Evolutionary conservation across 331 rosid species (phyloP), one percentile per base, ranked within the genome.

Genomic region (Prunus yedoensis): DNA sequence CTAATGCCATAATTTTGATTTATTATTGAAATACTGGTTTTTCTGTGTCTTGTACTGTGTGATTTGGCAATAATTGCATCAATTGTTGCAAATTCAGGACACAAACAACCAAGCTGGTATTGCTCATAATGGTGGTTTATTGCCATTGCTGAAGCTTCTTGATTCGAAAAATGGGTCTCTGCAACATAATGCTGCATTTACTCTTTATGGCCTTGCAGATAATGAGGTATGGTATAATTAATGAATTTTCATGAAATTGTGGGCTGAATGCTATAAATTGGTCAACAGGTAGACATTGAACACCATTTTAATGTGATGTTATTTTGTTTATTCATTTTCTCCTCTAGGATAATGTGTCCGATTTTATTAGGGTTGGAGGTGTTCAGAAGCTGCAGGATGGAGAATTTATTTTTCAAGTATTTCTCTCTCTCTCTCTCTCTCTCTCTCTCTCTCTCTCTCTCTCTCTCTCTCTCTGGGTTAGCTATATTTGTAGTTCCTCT

Each of bases 171-270:
- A 92, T 83, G 99, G 99, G 73, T 92, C 99, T 51, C 78, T 95
- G 86, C 99, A 95, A 80, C 99, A 95, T 81, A 95, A 95, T 89
- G 97, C 98, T n/a, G 99, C 99, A 68, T 95, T 95, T 84, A 93
- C 99, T 66, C 96, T 95, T 75, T 95, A 95, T 79, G 99, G 99
- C 65, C 97, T 95, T 79, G 97, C 99, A 57, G 99, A 95, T 78
- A 95, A 95, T 71, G 99, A 95, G 96, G 99, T 94, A 74, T 74
- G 82, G 3, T 77, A 52, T 70, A 58, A 70, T 56, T 75, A 20
- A 45, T 52, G 52, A 71, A 53, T 74, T 68, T 28, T 51, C 71
- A 51, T 71, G 53, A 75, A 51, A 41, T 71, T 66, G 41, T 75
- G 46, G 63, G 59, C 21, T n/a, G n/a, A n/a, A n/a, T n/a, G n/a